These are phyloP conservation scores for Trichoderma gamsii DNA, from an alignment of 495 filamentous ascomycete genomes.

Conservation along the genomic window DNA sequence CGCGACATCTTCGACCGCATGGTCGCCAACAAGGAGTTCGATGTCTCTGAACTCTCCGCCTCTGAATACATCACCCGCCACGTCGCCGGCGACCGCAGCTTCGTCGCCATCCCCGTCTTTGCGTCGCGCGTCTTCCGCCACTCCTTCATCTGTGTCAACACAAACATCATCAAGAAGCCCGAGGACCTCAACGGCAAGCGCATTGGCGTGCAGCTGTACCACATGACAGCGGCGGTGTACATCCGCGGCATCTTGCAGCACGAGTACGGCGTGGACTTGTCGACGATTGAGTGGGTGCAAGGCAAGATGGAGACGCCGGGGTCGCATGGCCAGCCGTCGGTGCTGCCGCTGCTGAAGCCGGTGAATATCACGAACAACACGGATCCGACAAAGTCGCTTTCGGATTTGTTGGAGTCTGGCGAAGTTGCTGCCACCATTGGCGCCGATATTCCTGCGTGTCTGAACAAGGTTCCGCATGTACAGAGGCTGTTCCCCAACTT, in stretches of 20 bases:
- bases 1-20: constrained; percentile 21
- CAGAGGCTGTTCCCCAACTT: constrained; percentile 35
- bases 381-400: constrained; percentile 27
- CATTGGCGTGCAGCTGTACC: constrained; percentile 37
- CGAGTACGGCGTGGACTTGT: constrained; percentile 32
- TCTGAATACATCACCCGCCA: constrained; percentile 35
- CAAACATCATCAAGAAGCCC: constrained; percentile 26
- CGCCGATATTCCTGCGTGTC: constrained; percentile 29
- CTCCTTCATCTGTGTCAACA: constrained; percentile 35
- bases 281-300: constrained; percentile 32
- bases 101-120: constrained; percentile 39
- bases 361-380: constrained; percentile 27
- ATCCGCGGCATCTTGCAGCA: constrained; percentile 29
- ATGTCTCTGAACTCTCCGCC: constrained; percentile 33
- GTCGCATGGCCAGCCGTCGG: constrained; percentile 28
- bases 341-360: constrained; percentile 26
- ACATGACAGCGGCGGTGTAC: constrained; percentile 41
- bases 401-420: constrained; percentile 33
- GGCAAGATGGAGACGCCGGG: constrained; percentile 30
- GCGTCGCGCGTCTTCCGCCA: constrained; percentile 36
- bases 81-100: constrained; percentile 26
- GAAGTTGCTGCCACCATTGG: constrained; percentile 38
- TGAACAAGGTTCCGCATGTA: constrained; percentile 31
- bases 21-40: constrained; percentile 34
- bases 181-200: constrained; percentile 36